Evolutionary conservation across 495 filamentous ascomycete species (phyloP).

Genomic region (Hamigera avellanea): DNA sequence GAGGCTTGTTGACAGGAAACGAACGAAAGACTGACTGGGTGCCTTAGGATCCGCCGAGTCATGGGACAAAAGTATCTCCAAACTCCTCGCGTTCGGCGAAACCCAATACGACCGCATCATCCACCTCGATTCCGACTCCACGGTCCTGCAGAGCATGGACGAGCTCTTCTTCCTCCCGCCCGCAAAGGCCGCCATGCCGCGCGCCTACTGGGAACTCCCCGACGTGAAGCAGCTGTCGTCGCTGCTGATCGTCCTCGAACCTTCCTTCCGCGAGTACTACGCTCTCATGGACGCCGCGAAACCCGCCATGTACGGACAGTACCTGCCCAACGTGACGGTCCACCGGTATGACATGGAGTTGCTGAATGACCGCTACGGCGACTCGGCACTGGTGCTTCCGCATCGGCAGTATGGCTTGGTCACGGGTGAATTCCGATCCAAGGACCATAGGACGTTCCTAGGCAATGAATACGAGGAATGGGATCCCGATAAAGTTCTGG

Average conservation of each 20-base stretch:
- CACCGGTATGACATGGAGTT: constrained; percentile 59
- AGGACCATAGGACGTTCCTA: constrained; percentile 49
- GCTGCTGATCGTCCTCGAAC: constrained; percentile 53
- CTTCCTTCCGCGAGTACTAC: constrained; percentile 41
- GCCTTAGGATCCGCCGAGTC: constrained; percentile 18
- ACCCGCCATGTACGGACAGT: constrained; percentile 22
- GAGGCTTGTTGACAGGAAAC: not conserved
- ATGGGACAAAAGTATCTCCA: constrained; percentile 56
- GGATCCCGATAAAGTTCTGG: constrained; percentile 51
- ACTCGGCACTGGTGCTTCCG: constrained; percentile 59
- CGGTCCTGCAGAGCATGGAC: constrained; percentile 53
- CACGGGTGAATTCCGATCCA: constrained; percentile 56
- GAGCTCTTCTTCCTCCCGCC: constrained; percentile 63
- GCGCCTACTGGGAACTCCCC: constrained; percentile 59
- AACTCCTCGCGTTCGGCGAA: constrained; percentile 60
- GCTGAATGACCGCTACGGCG: constrained; percentile 56
- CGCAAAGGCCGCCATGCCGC: constrained; percentile 48
- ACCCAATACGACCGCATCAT: constrained; percentile 57
- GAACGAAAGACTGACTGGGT: not conserved
- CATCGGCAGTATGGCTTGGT: constrained; percentile 62
- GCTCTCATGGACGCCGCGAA: constrained; percentile 33
- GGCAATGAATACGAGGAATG: constrained; percentile 53
- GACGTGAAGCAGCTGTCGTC: constrained; percentile 43
- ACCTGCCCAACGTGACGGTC: constrained; percentile 20
- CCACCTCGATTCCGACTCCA: constrained; percentile 57